phyloP scores from a whole-genome alignment of 129 eudicot genomes.

The Smallanthus sonchifolius region DNA sequence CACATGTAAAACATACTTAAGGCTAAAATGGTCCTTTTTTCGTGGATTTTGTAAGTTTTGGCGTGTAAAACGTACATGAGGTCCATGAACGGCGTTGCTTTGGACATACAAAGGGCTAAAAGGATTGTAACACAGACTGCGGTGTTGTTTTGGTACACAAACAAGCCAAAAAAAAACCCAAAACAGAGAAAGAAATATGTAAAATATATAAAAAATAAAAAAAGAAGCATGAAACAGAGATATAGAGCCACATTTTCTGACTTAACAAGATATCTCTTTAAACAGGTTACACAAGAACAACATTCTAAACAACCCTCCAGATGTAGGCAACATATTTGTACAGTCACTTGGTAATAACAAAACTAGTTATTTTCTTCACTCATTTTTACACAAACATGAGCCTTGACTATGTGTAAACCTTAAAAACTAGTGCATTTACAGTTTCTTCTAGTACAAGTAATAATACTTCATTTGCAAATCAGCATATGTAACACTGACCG shows the following conservation, averaged over 20 bases:
- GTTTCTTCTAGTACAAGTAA: slow-evolving; percentile 73
- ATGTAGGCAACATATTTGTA: slow-evolving; percentile 32
- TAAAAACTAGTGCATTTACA: slow-evolving; percentile 85
- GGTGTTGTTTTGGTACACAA: background rate
- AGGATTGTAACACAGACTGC: background rate
- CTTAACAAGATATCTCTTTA: slow-evolving; percentile 17
- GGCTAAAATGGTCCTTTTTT: no score
- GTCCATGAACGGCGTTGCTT: no score
- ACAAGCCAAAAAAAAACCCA: background rate
- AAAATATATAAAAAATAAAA: background rate
- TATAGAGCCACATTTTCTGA: slow-evolving; percentile 1
- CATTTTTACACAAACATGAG: slow-evolving; percentile 36
- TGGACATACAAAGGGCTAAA: background rate
- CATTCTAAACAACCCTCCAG: slow-evolving; percentile 12
- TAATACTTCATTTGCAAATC: slow-evolving; percentile 50
- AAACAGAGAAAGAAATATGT: background rate
- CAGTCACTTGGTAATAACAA: slow-evolving; percentile 32
- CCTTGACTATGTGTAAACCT: slow-evolving; percentile 68
- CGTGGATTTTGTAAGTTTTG: background rate
- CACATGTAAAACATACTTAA: background rate
- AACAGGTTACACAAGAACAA: slow-evolving; percentile 22
- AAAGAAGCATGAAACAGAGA: background rate
- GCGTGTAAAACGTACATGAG: background rate
- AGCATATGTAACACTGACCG: slow-evolving; percentile 20
- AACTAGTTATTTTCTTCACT: slow-evolving; percentile 25